These are phyloP conservation scores for Plicaturopsis crispa DNA, from an alignment of 768 basidiomycete genomes.

Conservation along the genomic window DNA sequence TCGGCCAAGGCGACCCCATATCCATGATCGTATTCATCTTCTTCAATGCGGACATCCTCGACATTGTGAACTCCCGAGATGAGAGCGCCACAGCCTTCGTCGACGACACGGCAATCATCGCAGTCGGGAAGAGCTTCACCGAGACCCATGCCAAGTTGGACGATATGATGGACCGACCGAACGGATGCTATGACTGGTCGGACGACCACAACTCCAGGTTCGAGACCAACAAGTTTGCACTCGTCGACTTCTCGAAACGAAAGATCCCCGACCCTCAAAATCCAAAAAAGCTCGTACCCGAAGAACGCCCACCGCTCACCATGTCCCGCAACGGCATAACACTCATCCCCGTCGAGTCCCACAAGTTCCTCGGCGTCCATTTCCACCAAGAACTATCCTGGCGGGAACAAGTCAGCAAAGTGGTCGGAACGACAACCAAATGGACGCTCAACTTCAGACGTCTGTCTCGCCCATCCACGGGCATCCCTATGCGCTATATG, in stretches of 20 bases:
- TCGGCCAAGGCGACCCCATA: slow-evolving; percentile 22
- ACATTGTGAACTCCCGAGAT: background rate
- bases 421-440: background rate
- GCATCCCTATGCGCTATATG: slow-evolving; percentile 12
- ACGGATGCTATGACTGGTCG: slow-evolving; percentile 20
- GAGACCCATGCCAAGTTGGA: slow-evolving; percentile 9
- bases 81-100: slow-evolving; percentile 5
- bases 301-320: no score
- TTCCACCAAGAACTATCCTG: slow-evolving; percentile 13
- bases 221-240: slow-evolving; percentile 12
- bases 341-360: background rate
- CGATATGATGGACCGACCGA: slow-evolving; percentile 9
- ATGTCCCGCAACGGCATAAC: no score
- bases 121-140: slow-evolving; percentile 8
- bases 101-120: slow-evolving; percentile 12
- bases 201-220: slow-evolving; percentile 16
- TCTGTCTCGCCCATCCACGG: slow-evolving; percentile 8
- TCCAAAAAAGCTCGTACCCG: no score
- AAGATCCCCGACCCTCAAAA: no score
- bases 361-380: slow-evolving; percentile 20
- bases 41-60: slow-evolving; percentile 18
- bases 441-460: slow-evolving; percentile 1
- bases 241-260: slow-evolving; percentile 9
- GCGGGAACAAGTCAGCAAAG: slow-evolving; percentile 9
- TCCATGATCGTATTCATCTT: slow-evolving; percentile 22